Conservation (phyloP, 768 basidiomycete species). For the Chalciporus pseudorubinellus region DNA sequence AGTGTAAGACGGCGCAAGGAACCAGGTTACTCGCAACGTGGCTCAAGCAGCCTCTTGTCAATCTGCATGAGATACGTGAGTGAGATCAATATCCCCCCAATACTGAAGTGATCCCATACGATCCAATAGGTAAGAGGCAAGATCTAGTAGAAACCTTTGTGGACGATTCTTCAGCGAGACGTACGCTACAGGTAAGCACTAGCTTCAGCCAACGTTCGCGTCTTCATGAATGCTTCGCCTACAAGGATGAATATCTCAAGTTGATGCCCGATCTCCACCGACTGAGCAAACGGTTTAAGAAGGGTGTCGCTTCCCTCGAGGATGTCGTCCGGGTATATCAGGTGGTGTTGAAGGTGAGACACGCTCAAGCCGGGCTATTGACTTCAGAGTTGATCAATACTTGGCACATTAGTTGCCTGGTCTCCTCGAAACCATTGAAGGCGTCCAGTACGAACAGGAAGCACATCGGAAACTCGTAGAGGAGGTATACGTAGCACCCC, state of each 20-base stretch:
- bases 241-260: conserved; percentile 84
- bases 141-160: conserved; percentile 84
- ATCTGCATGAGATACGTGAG: conserved; percentile 89
- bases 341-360: conserved; percentile 72
- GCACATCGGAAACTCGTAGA: conserved; percentile 57
- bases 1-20: conserved; percentile 96
- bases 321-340: conserved; percentile 97
- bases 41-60: conserved; percentile 95
- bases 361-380: background rate
- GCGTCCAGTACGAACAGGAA: conserved; percentile 42
- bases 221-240: background rate
- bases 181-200: conserved; percentile 61
- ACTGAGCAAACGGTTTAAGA: conserved; percentile 88
- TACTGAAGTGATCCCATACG: background rate
- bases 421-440: conserved; percentile 63
- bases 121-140: conserved; percentile 70
- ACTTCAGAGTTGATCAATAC: background rate
- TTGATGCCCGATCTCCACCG: conserved; percentile 93
- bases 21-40: conserved; percentile 83
- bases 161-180: conserved; percentile 70
- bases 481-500: conserved; percentile 59
- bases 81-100: conserved; percentile 3
- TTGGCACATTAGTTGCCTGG: conserved; percentile 60
- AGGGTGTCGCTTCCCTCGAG: conserved; percentile 78
- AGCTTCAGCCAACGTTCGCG: conserved; percentile 4